These are phyloP conservation scores for Ochetophila trinervis DNA, from an alignment of 306 rosid species.

Conservation along the genomic window DNA sequence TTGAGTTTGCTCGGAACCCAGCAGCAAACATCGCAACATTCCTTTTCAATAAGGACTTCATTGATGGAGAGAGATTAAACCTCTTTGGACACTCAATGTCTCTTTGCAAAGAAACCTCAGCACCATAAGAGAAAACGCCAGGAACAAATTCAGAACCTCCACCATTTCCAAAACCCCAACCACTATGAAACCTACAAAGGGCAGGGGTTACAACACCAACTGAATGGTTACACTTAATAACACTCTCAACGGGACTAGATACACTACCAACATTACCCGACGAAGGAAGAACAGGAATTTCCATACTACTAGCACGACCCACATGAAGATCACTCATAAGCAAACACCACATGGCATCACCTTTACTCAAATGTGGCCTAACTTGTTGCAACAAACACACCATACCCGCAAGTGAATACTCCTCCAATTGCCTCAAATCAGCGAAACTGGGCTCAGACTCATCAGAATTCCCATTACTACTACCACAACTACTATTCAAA, in stretches of 20 bases:
- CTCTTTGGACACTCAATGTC: slow-evolving; percentile 89
- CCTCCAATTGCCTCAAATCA: slow-evolving; percentile 83
- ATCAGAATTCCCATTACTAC: slow-evolving; percentile 39
- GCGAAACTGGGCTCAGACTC: slow-evolving; percentile 61
- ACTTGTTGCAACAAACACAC: slow-evolving; percentile 80
- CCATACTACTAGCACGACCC: slow-evolving; percentile 74
- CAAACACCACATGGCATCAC: slow-evolving; percentile 97
- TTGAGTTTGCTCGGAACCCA: slow-evolving; percentile 84
- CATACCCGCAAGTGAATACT: slow-evolving; percentile 78
- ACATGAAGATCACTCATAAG: slow-evolving; percentile 95
- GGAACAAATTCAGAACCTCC: slow-evolving; percentile 53
- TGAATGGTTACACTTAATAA: slow-evolving; percentile 34
- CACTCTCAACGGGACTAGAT: slow-evolving; percentile 38
- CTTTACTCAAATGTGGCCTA: slow-evolving; percentile 79
- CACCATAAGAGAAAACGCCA: slow-evolving; percentile 50
- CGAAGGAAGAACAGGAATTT: slow-evolving; percentile 57
- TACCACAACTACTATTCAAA: slow-evolving; percentile 46
- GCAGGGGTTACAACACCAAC: slow-evolving; percentile 58
- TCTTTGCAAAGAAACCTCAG: slow-evolving; percentile 51
- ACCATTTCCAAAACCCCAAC: slow-evolving; percentile 87
- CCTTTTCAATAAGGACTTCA: slow-evolving; percentile 77
- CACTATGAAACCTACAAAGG: slow-evolving; percentile 80
- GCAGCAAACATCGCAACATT: slow-evolving; percentile 94
- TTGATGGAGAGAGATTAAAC: slow-evolving; percentile 82
- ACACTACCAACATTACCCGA: slow-evolving; percentile 31